Conservation (phyloP, 2,329 filamentous ascomycete species). For the Aspergillus glaucus region DNA sequence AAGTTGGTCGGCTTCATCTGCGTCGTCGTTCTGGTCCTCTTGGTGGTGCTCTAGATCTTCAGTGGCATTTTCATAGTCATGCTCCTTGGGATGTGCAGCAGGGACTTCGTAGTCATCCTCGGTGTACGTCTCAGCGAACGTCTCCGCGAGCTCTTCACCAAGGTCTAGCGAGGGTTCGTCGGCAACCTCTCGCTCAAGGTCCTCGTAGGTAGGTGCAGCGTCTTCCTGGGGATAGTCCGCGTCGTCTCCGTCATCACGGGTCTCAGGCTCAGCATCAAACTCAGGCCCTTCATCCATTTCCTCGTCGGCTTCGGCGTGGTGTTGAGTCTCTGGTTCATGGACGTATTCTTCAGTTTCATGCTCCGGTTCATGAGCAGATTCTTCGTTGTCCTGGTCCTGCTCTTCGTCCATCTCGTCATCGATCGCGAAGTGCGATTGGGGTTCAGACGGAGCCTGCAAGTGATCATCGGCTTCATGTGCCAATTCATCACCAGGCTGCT, state of each 20-base stretch:
- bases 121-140: background rate
- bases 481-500: constrained; percentile 7
- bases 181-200: background rate
- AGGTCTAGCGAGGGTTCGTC: background rate
- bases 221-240: constrained; percentile 2
- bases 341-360: background rate
- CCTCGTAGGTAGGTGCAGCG: background rate
- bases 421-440: no score
- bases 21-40: constrained; percentile 9
- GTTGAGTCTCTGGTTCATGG: background rate
- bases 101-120: background rate
- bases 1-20: constrained; percentile 9
- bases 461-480: background rate
- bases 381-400: background rate
- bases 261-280: background rate
- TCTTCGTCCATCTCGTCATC: background rate
- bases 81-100: background rate
- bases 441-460: no score
- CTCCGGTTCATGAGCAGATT: background rate
- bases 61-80: background rate
- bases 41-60: background rate
- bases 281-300: background rate
- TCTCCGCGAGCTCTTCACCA: background rate
- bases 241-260: background rate
- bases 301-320: background rate